Base-by-base conservation (phyloP, 2,329 filamentous ascomycete species). In the Sporothrix curviconia region DNA sequence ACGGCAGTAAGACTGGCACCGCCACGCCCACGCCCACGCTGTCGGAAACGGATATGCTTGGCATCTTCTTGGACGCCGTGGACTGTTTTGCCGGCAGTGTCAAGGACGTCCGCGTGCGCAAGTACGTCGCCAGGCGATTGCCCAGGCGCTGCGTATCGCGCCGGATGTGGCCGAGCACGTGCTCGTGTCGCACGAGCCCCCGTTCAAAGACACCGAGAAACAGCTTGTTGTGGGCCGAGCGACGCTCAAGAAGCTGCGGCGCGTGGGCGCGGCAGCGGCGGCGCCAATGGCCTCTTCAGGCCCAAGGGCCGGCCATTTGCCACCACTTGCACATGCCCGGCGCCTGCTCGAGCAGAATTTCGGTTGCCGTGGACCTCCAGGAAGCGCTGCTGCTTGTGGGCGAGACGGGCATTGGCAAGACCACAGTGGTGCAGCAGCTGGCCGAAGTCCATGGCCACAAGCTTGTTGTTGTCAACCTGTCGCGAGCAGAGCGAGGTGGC, bases 321-420 rank as follows among this genome's bases (percentile, higher is more conserved):
- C 4, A 91, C 88, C 36, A 97, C 94, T n/a, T 19, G 85, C 83
- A 22, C 89, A 95, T 62, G 92, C 92, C 0, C 83, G 90, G 62
- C 83, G 87, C 61, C 78, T 96, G 12, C 81, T 99, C 52, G 95
- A 99, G 69, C 90, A 95, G 68, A n/a, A 88, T 97, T 56, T 85
- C 89, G 1, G 85, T 90, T 37, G 87, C 91, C 1, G 83, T 96
- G 6, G 85, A 87, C 61, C 82, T 91, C 65, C 82, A 83, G n/a
- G 94, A 99, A 67, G 91, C 95, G 4, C 82, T 96, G 1, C 75
- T 99, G 17, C 82, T 99, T 28, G 94, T 99, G n/a, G 94, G 94
- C 68, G 94, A 99, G 74, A 99, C 94, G 7, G 94, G 94, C 76
- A 96, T 96, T 52, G 94, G 94, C 66, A 99, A 99, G 73, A 99